Evolutionary conservation across 2,329 filamentous ascomycete species (phyloP).

Genomic region (Botrytis fragariae): DNA sequence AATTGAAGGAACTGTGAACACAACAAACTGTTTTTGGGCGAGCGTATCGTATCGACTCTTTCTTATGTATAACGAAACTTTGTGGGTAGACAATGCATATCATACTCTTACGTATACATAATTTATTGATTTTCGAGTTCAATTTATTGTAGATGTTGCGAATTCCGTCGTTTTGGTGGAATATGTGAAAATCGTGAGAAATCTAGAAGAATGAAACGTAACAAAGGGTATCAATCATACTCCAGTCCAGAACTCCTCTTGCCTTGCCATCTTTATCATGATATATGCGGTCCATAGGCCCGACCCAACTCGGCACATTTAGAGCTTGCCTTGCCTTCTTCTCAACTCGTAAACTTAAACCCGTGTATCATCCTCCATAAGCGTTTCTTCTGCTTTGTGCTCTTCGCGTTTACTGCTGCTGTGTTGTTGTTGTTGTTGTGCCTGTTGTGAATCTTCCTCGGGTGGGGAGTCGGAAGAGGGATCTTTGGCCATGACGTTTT

Average conservation of each 20-base stretch:
- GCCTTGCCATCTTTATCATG: neutral
- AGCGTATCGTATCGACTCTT: constrained; percentile 21
- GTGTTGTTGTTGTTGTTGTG: neutral
- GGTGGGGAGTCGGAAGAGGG: constrained; percentile 22
- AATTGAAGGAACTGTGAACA: constrained; percentile 19
- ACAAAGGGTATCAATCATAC: constrained; percentile 35
- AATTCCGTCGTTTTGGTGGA: neutral
- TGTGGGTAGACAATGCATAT: constrained; percentile 40
- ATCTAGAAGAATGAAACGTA: constrained; percentile 8
- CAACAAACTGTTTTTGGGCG: constrained; percentile 18
- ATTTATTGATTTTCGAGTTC: neutral
- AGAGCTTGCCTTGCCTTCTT: constrained; percentile 3
- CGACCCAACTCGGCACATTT: neutral
- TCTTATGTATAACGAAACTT: constrained; percentile 38
- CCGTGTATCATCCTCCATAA: constrained; percentile 12
- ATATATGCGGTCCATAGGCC: neutral
- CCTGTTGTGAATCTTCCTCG: constrained; percentile 26
- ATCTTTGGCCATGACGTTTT: constrained; percentile 84
- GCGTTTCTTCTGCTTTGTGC: constrained; percentile 25
- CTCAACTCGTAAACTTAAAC: neutral
- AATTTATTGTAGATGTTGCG: neutral
- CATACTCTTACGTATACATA: constrained; percentile 19
- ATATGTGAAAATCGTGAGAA: neutral
- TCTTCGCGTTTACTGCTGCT: constrained; percentile 14
- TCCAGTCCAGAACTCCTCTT: constrained; percentile 26